Conservation (phyloP, 192 early-diverging fungal genomes). For the Entomortierella parvispora region DNA sequence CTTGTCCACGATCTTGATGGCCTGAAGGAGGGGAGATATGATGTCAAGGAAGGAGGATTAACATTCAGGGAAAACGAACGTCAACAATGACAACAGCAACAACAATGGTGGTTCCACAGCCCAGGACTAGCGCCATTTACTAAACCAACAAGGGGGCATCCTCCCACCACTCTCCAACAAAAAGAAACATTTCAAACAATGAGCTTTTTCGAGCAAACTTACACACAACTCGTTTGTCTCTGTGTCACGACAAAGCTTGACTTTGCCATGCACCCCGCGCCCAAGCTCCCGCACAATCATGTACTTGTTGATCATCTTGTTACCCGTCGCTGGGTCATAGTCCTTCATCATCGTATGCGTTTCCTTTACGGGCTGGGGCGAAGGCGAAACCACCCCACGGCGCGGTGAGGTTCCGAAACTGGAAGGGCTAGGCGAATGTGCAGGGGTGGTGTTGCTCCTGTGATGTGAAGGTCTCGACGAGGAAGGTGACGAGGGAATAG, state of each 20-base stretch:
- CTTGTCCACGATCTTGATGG: slow-evolving; percentile 58
- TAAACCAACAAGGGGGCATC: too few species aligned
- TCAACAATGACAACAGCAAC: too few species aligned
- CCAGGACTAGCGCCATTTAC: neutral
- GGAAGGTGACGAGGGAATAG: slow-evolving; percentile 29
- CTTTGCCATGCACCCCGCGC: slow-evolving; percentile 95
- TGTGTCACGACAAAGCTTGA: slow-evolving; percentile 88
- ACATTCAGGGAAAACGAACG: neutral
- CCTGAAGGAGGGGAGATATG: slow-evolving; percentile 15
- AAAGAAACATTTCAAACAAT: too few species aligned
- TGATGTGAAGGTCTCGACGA: slow-evolving; percentile 28
- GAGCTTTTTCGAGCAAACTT: slow-evolving; percentile 32
- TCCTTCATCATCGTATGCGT: slow-evolving; percentile 86
- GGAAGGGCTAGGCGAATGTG: slow-evolving; percentile 18
- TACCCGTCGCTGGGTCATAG: slow-evolving; percentile 85
- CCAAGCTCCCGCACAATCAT: slow-evolving; percentile 91
- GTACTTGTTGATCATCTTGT: slow-evolving; percentile 97
- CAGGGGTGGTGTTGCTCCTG: slow-evolving; percentile 39
- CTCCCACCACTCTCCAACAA: too few species aligned
- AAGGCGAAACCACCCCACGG: slow-evolving; percentile 21
- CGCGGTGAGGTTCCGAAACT: slow-evolving; percentile 34
- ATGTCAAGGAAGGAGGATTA: slow-evolving; percentile 9
- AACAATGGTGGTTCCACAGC: neutral
- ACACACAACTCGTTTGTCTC: slow-evolving; percentile 84
- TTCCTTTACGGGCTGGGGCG: slow-evolving; percentile 73